Percentiles rank a stretch among this genome's conserved stretches.
phyloP scores from a whole-genome alignment of 2,329 filamentous ascomycete genomes.

The Botrytis paeoniae region DNA sequence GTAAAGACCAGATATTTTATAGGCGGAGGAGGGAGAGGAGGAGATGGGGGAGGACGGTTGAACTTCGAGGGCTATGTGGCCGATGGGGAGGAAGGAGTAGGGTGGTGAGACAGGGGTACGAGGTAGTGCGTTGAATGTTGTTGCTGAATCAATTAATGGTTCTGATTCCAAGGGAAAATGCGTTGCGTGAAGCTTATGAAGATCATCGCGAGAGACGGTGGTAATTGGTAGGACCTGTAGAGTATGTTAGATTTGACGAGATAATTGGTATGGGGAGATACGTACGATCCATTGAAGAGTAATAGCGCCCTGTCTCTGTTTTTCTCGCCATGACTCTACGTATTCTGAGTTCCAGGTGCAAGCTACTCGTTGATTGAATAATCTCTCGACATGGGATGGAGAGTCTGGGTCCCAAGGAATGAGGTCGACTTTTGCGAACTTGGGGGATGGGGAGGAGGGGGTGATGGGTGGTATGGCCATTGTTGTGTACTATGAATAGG shows the following conservation, averaged over 20 bases:
- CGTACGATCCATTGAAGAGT: conserved; percentile 32
- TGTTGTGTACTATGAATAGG: not conserved
- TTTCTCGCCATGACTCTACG: conserved; percentile 32
- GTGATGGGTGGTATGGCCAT: not conserved
- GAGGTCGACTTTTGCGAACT: conserved; percentile 33
- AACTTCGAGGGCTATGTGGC: conserved; percentile 32
- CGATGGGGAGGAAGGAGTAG: conserved; percentile 29
- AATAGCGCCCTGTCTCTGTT: conserved; percentile 25
- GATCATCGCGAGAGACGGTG: not conserved
- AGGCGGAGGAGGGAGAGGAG: conserved; percentile 29
- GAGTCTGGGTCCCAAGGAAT: conserved; percentile 45
- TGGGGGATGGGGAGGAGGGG: not conserved
- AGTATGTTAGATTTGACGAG: not conserved
- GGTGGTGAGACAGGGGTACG: conserved; percentile 11
- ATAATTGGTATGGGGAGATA: not conserved
- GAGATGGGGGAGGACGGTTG: conserved; percentile 24
- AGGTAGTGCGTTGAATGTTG: conserved; percentile 19
- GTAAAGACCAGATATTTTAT: conserved; percentile 30
- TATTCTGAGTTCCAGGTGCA: conserved; percentile 44
- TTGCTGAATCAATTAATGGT: conserved; percentile 26
- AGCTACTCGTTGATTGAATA: conserved; percentile 44
- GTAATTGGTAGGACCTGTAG: not conserved
- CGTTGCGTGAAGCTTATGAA: conserved; percentile 20
- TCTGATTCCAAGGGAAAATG: conserved; percentile 26
- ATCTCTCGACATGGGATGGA: conserved; percentile 40